Conservation (phyloP, 31 red algal species). For the Asparagopsis taxiformis region DNA sequence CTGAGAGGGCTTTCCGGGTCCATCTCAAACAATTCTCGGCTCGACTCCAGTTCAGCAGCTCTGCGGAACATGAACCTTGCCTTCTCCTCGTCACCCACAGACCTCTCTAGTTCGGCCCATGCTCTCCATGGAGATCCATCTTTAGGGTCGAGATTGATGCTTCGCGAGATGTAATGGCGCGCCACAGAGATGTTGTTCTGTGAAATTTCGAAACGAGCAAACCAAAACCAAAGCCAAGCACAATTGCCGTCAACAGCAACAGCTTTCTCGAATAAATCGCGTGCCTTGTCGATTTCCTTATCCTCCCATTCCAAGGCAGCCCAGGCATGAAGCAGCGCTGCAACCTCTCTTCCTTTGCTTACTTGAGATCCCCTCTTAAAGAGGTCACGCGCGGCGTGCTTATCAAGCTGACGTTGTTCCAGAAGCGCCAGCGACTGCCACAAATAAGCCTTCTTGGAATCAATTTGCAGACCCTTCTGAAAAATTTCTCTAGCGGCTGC, state of each 20-base stretch:
- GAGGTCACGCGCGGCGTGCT: slow-evolving; percentile 52
- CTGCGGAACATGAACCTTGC: slow-evolving; percentile 77
- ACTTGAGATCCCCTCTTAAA: slow-evolving; percentile 54
- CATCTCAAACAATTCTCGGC: slow-evolving; percentile 60
- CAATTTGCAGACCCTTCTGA: slow-evolving; percentile 50
- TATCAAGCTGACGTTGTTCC: slow-evolving; percentile 63
- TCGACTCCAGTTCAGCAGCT: slow-evolving; percentile 73
- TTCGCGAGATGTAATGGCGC: slow-evolving; percentile 86
- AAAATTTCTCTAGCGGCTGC: slow-evolving; percentile 50
- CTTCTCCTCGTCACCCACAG: slow-evolving; percentile 72
- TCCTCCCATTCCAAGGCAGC: slow-evolving; percentile 91
- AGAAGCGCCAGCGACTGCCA: slow-evolving; percentile 85
- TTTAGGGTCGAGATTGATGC: slow-evolving; percentile 73
- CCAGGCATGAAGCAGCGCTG: slow-evolving; percentile 92
- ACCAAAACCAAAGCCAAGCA: slow-evolving; percentile 91
- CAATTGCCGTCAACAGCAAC: slow-evolving; percentile 52
- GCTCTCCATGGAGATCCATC: slow-evolving; percentile 79
- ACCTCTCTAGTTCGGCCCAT: slow-evolving; percentile 87
- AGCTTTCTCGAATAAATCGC: slow-evolving; percentile 78
- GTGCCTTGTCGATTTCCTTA: slow-evolving; percentile 44
- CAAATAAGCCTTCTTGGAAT: slow-evolving; percentile 60
- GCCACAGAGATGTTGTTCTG: slow-evolving; percentile 72
- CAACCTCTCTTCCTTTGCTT: slow-evolving; percentile 57
- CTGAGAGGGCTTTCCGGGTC: slow-evolving; percentile 84
- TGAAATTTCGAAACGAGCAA: slow-evolving; percentile 64